Evolutionary conservation across 768 basidiomycete species (phyloP), one percentile per base, ranked within the genome.

Genomic region (Lentinula sp.): DNA sequence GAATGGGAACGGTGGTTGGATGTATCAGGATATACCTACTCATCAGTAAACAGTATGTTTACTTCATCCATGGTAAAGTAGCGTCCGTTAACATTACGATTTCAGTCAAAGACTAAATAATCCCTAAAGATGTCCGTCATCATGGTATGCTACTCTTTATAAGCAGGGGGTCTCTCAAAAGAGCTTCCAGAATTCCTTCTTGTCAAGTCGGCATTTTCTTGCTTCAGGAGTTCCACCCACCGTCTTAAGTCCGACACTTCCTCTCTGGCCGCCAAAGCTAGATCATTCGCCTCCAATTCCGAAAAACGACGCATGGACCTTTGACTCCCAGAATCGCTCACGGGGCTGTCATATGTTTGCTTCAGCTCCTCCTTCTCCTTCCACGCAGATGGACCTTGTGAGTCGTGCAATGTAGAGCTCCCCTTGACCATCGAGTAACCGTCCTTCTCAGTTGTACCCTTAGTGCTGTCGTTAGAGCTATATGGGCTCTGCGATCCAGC

Each of bases 161-260:
- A 57, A 23, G 56, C 56, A 45, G 56, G 56, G 28, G 36, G 56
- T 57, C 42, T 32, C 23, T 57, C 56, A 15, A 36, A 57, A 15
- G 56, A 57, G 10, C 18, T 16, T 5, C 15, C 16, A 28, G 41
- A 32, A 12, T 35, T 18, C 42, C 45, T 46, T 7, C 42, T 42
- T 8, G 56, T 42, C 56, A 57, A 23, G 33, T 57, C 42, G 7
- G 56, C 56, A 28, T 57, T 57, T n/a, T 57, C 56, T 36, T 59
- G 45, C 42, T 59, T 59, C 13, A 49, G 23, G 6, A 59, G 41
- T 18, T 59, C 57, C 6, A 59, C 57, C 9, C 46, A 35, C 16
- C 57, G 46, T 49, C 57, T 46, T 37, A 48, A 57, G 18, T 59
- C 46, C 20, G 28, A 6, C 16, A 59, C 48, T 39, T 59, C 57